These are phyloP conservation scores for Gaertneriomyces sp. DNA, from an alignment of 192 early-diverging fungal species.

Conservation along the genomic window DNA sequence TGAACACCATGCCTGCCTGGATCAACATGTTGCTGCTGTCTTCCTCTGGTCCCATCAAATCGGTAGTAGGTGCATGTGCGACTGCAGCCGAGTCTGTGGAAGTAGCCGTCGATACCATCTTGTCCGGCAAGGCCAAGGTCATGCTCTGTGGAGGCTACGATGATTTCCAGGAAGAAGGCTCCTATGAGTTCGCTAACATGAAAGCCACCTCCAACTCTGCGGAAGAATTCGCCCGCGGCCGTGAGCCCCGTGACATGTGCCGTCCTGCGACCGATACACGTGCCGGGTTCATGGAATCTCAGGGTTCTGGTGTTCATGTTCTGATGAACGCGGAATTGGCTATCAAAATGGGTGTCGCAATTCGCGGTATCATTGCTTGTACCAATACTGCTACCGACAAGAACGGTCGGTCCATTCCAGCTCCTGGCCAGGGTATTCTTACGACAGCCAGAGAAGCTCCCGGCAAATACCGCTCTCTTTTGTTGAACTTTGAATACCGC, in stretches of 20 bases:
- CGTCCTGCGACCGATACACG: constrained; percentile 87
- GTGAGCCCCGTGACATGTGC: constrained; percentile 82
- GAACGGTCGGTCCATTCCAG: constrained; percentile 89
- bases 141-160: constrained; percentile 92
- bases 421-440: constrained; percentile 90
- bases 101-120: constrained; percentile 84
- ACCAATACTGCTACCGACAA: constrained; percentile 91
- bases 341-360: constrained; percentile 87
- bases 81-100: constrained; percentile 89
- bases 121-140: constrained; percentile 86
- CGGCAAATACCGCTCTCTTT: constrained; percentile 49
- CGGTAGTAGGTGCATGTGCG: constrained; percentile 89
- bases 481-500: constrained; percentile 82
- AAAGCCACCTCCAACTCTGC: constrained; percentile 83
- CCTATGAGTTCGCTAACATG: constrained; percentile 95
- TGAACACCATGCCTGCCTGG: constrained; percentile 95
- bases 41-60: constrained; percentile 89
- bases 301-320: constrained; percentile 84
- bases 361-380: constrained; percentile 85
- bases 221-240: constrained; percentile 81
- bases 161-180: constrained; percentile 89
- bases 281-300: constrained; percentile 87
- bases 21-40: constrained; percentile 94
- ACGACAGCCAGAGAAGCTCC: constrained; percentile 79
- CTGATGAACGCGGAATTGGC: constrained; percentile 86